Base-by-base conservation (phyloP, 768 basidiomycete species). In the Tylopilus plumbeoviolaceoides region DNA sequence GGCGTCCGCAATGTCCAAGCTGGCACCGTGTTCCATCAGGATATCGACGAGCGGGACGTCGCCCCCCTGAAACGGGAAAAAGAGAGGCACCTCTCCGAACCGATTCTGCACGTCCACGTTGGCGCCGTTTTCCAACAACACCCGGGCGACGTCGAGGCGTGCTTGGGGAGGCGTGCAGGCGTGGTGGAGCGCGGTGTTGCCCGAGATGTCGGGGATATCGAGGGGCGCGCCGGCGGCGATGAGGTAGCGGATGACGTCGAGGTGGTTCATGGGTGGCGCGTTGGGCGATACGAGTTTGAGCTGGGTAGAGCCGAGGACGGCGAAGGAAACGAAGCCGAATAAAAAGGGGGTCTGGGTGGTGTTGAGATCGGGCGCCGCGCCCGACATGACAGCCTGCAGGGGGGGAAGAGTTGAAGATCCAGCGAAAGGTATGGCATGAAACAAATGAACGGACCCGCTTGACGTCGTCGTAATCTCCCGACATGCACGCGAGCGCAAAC, bases 171-270 rank as follows among this genome's bases (percentile, higher is more conserved):
- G 64, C 6, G 70, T 71, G 8, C 73, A 72, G 0, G 71, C 67
- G 59, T 81, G 80, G 44, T 78, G 73, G 5, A 82, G 71, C 1
- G 82, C 76, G 1, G 78, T 82, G 63, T 69, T 69, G 4, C 78
- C 78, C 10, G 64, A 70, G 41, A 83, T 74, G 51, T 82, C 82
- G 2, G 65, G 63, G 1, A 71, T 20, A 46, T 80, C 69, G 4
- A 70, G 62, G 4, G 77, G 68, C 0, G 74, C 67, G 12, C 79
- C 79, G 0, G 62, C 54, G 0, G 70, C 60, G 36, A 82, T 65
- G 21, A 84, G 73, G 44, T 68, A 72, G 35, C 65, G 59, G 47
- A 82, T 65, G 14, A 71, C 63, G 6, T 72, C 75, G 17, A 60
- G 38, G 52, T 76, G 69, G 42, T 63, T 58, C 35, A 65, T 48